phyloP scores from a whole-genome alignment of 2,329 filamentous ascomycete genomes.

The Aureobasidium sp. region DNA sequence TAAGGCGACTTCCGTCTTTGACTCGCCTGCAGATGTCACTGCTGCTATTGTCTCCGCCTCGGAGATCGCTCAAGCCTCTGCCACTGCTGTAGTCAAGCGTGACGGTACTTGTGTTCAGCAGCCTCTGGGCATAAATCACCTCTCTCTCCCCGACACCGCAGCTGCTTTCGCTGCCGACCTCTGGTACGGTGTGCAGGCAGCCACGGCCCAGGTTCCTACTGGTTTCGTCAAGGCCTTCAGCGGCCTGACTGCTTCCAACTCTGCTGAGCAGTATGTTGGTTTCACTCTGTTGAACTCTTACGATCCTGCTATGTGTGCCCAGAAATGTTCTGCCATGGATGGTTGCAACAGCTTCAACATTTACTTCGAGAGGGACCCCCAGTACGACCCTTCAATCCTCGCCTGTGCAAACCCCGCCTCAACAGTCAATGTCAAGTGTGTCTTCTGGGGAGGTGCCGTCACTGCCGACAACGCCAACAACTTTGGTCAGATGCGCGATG shows the following conservation, averaged over 20 bases:
- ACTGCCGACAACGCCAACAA: constrained; percentile 20
- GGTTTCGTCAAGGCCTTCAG: constrained; percentile 16
- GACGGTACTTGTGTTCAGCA: constrained; percentile 2
- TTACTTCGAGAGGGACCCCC: constrained; percentile 13
- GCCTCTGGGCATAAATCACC: neutral
- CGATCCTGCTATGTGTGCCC: constrained; percentile 9
- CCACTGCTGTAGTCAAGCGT: neutral
- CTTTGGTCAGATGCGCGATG: constrained; percentile 19
- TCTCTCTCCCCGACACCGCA: neutral
- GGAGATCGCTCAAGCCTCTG: neutral
- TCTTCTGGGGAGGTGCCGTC: constrained; percentile 23
- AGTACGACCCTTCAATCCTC: constrained; percentile 22
- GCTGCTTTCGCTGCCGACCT: constrained; percentile 15
- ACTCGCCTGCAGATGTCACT: constrained; percentile 2
- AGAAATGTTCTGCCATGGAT: constrained; percentile 10
- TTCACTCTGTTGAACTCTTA: constrained; percentile 9
- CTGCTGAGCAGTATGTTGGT: neutral
- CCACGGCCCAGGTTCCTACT: constrained; percentile 10
- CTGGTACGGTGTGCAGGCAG: neutral
- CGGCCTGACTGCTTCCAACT: constrained; percentile 21
- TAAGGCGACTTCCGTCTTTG: constrained; percentile 1
- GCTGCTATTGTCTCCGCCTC: neutral
- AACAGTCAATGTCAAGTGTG: constrained; percentile 27
- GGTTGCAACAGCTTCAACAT: constrained; percentile 15
- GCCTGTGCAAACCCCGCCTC: constrained; percentile 28